Percentiles rank a stretch among this genome's conserved stretches.
Evolutionary conservation across 306 rosid genomes (phyloP).

Genomic region (Delonix regia): DNA sequence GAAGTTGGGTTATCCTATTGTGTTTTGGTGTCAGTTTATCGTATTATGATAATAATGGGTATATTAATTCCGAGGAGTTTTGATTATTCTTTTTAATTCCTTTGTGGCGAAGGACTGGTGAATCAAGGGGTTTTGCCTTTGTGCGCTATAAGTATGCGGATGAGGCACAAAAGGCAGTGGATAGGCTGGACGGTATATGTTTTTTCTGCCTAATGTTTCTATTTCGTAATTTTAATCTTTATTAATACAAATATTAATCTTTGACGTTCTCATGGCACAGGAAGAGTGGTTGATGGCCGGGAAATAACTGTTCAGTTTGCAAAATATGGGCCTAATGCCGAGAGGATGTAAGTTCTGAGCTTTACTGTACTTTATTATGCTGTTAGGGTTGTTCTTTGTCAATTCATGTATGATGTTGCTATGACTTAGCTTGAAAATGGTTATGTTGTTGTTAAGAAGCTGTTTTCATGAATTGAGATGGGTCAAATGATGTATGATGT

Average conservation of each 20-base stretch:
- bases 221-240: background rate
- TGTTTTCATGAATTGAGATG: background rate
- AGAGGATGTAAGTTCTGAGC: conserved; percentile 69
- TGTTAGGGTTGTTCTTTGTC: background rate
- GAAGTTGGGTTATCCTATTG: background rate
- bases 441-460: background rate
- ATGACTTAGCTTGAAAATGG: background rate
- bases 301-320: conserved; percentile 96
- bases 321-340: conserved; percentile 93
- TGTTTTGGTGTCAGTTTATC: background rate
- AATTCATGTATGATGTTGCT: background rate
- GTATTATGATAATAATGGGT: background rate
- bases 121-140: conserved; percentile 91
- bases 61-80: background rate
- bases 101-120: conserved; percentile 66
- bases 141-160: conserved; percentile 93
- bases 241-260: background rate
- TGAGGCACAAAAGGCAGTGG: conserved; percentile 90
- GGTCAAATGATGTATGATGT: background rate
- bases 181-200: conserved; percentile 74
- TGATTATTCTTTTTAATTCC: background rate
- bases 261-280: conserved; percentile 36
- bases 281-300: conserved; percentile 90
- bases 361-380: background rate
- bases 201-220: background rate